These are phyloP conservation scores for Alternaria gaisen DNA, from an alignment of 2,329 filamentous ascomycete genomes.

Conservation along the genomic window DNA sequence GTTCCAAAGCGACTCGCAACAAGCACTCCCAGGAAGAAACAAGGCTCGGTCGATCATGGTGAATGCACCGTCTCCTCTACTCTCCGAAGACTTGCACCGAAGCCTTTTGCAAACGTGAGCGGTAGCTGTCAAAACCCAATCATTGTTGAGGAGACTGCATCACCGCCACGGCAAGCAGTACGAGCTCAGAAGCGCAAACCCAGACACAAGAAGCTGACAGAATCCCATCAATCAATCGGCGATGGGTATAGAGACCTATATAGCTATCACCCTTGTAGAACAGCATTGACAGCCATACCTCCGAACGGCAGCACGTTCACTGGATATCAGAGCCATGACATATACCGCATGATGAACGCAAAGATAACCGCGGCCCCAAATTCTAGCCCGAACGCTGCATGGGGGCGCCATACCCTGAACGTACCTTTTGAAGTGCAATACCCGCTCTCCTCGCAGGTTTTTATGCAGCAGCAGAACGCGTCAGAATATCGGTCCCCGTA, in stretches of 20 bases:
- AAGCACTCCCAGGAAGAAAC: not conserved
- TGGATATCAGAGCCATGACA: slow-evolving; percentile 25
- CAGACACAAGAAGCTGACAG: not conserved
- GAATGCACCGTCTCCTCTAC: not conserved
- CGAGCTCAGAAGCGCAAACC: slow-evolving; percentile 1
- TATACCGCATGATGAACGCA: slow-evolving; percentile 26
- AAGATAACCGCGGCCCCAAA: slow-evolving; percentile 14
- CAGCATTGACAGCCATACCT: slow-evolving; percentile 13
- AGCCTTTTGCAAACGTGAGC: slow-evolving; percentile 2
- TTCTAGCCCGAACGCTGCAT: not conserved
- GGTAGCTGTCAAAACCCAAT: slow-evolving; percentile 38
- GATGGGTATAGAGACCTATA: slow-evolving; percentile 20
- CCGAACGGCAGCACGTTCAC: slow-evolving; percentile 20
- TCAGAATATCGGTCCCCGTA: not conserved
- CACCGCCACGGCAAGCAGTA: slow-evolving; percentile 12
- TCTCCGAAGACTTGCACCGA: slow-evolving; percentile 1
- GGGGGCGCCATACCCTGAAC: not conserved
- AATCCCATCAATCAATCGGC: slow-evolving; percentile 24
- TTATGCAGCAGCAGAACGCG: not conserved
- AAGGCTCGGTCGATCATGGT: not conserved
- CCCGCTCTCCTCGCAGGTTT: slow-evolving; percentile 3
- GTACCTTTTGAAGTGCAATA: slow-evolving; percentile 18
- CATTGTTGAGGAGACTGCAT: slow-evolving; percentile 27
- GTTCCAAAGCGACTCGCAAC: not conserved
- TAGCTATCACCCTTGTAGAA: slow-evolving; percentile 13